A percentile compares a stretch with the other conserved stretches of the same genome.
These are phyloP conservation scores for Globisporangium cylindrosporum DNA, from an alignment of 352 stramenopile genomes.

Conservation along the genomic window DNA sequence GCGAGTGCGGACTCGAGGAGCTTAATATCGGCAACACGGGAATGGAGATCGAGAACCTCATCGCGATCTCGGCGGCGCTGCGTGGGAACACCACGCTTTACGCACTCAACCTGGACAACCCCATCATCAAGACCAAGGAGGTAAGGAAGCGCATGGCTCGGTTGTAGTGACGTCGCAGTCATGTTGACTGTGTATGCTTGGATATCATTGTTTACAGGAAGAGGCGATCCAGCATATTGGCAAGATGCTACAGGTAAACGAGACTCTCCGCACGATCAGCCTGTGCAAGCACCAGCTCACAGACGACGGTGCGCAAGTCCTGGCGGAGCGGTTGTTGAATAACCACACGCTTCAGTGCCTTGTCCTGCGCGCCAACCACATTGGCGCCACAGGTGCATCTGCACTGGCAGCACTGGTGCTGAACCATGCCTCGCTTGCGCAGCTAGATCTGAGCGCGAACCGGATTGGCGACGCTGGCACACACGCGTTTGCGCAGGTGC, in stretches of 20 bases:
- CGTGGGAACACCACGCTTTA: conserved; percentile 36
- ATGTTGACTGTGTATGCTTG: neutral
- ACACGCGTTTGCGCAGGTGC: conserved; percentile 49
- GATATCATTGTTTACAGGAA: conserved; percentile 20
- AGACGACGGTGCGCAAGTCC: conserved; percentile 61
- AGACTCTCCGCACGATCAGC: conserved; percentile 49
- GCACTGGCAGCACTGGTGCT: conserved; percentile 56
- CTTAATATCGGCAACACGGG: conserved; percentile 58
- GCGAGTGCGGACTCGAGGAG: conserved; percentile 34
- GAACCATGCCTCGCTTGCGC: conserved; percentile 38
- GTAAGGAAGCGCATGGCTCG: conserved; percentile 1
- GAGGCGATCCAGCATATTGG: conserved; percentile 69
- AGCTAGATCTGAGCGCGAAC: conserved; percentile 69
- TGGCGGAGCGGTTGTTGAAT: conserved; percentile 66
- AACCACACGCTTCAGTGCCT: conserved; percentile 61
- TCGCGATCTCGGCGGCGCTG: conserved; percentile 58
- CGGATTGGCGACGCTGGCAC: conserved; percentile 57
- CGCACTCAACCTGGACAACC: conserved; percentile 61
- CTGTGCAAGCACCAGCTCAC: conserved; percentile 72
- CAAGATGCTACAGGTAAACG: conserved; percentile 77
- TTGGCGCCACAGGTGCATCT: conserved; percentile 54
- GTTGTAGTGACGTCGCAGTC: too few relatives aligned
- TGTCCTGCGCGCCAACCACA: conserved; percentile 57
- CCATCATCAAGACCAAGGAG: conserved; percentile 51
- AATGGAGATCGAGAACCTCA: conserved; percentile 58